Conservation (phyloP, 2,329 filamentous ascomycete species). For the Thermoascus crustaceus region DNA sequence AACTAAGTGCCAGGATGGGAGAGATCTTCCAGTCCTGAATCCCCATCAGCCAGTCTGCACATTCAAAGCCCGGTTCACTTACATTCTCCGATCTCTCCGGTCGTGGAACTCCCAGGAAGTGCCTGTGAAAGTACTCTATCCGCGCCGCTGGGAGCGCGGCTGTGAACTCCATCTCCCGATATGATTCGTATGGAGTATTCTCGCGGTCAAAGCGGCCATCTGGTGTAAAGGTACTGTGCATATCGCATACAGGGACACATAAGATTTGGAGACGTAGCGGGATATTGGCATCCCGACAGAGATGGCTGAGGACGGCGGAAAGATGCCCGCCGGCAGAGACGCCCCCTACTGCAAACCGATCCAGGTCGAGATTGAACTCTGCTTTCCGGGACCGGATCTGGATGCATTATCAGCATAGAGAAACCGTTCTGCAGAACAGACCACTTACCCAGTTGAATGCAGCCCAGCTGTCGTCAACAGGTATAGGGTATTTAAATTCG, state of each 20-base stretch:
- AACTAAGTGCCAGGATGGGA: constrained; percentile 30
- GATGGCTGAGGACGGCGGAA: constrained; percentile 29
- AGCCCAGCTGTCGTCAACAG: constrained; percentile 32
- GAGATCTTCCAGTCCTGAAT: constrained; percentile 35
- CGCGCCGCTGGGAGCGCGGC: constrained; percentile 26
- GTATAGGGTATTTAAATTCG: constrained; percentile 30
- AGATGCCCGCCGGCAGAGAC: constrained; percentile 34
- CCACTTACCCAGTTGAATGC: constrained; percentile 32
- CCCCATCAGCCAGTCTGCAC: constrained; percentile 7
- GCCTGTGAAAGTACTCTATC: constrained; percentile 33
- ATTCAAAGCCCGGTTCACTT: constrained; percentile 6
- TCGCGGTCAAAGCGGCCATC: constrained; percentile 27
- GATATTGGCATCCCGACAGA: constrained; percentile 29
- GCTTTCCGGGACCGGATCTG: constrained; percentile 26
- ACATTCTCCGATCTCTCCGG: constrained; percentile 28
- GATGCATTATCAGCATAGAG: constrained; percentile 5
- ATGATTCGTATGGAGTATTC: constrained; percentile 32
- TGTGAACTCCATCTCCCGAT: constrained; percentile 32
- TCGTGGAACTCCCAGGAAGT: constrained; percentile 31
- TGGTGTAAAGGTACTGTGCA: constrained; percentile 28
- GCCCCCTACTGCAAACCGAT: constrained; percentile 31
- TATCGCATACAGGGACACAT: constrained; percentile 29
- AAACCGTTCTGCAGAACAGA: neutral
- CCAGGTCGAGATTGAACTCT: constrained; percentile 27
- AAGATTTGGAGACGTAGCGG: constrained; percentile 31